Base-by-base conservation (phyloP, 208 protist species). In the Strigomonas culicis region DNA sequence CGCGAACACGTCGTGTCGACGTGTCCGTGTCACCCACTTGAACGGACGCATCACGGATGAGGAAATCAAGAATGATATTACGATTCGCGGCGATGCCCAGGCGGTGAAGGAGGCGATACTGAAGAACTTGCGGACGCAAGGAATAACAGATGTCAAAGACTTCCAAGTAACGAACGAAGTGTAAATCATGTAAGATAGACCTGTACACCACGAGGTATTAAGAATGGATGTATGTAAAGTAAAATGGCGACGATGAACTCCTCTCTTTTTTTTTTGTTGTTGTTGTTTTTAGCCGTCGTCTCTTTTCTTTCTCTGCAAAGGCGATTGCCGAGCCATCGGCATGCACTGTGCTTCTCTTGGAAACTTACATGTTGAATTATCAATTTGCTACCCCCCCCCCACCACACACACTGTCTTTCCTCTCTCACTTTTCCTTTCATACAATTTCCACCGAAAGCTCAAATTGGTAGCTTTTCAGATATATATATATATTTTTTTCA, bases 31-130 rank as follows among this genome's bases (percentile, higher is more conserved):
- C 32, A 72, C 92, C 13, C 92, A 94, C 74, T 81, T 64, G 25
- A 93, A 93, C 62, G 92, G 92, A 3, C 77, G 80, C 1, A 72
- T 87, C 21, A 95, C 85, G 4, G 66, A 59, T 27, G 66, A 95
- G 50, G 90, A 93, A 70, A 76, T 94, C 36, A 90, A 90, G 59
- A 92, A 97, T 59, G 92, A 97, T 56, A 59, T 97, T 25, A 80
- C 72, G 28, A 91, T 95, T 34, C 72, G 63, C 22, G 82, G 81
- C 4, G 61, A 43, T 10, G 83, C 75, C 30, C 46, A 55, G 22
- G 77, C 84, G 27, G 59, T 90, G 51, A 74, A 84, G 51, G 39
- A 73, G 19, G 53, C 73, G 56, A 76, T 97, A 30, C 68, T 65
- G 10, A 77, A 75, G 2, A 93, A 94, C 63, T 64, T 97, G 31